phyloP scores from a whole-genome alignment of 441 rosid genomes.

The Gossypium trilobum region DNA sequence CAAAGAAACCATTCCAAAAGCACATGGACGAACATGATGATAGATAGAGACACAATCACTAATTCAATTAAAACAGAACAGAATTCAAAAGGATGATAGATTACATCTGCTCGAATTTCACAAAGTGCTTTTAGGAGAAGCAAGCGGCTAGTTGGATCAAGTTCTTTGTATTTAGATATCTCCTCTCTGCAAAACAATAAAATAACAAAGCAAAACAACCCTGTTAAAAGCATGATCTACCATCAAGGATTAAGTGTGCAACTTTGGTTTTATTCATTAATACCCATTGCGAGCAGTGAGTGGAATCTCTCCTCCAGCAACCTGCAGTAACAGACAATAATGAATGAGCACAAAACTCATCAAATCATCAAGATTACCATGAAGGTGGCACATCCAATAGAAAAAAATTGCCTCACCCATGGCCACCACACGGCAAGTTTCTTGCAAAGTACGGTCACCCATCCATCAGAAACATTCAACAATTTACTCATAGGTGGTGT shows the following conservation, averaged over 20 bases:
- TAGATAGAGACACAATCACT: background rate
- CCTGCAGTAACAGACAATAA: conserved; percentile 34
- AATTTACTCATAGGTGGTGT: conserved; percentile 57
- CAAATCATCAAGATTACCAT: background rate
- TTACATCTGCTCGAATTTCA: conserved; percentile 69
- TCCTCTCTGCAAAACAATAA: conserved; percentile 44
- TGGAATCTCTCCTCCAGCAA: conserved; percentile 68
- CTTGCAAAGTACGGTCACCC: conserved; percentile 76
- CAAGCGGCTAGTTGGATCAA: conserved; percentile 47
- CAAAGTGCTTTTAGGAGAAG: conserved; percentile 65
- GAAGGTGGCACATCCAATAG: background rate
- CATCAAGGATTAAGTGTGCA: background rate
- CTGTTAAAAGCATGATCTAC: background rate
- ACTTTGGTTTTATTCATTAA: background rate
- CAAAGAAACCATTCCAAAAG: background rate
- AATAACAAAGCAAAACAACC: conserved; percentile 14
- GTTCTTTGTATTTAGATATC: conserved; percentile 47
- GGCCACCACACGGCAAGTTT: conserved; percentile 71
- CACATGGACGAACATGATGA: conserved; percentile 2
- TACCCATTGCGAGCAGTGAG: conserved; percentile 57
- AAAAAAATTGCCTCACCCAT: conserved; percentile 38
- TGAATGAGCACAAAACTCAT: conserved; percentile 1
- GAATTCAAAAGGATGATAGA: conserved; percentile 8
- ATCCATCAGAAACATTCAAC: conserved; percentile 44
- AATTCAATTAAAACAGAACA: conserved; percentile 9